These are phyloP conservation scores for Luffa acutangula DNA, from an alignment of 306 rosid species.

Conservation along the genomic window DNA sequence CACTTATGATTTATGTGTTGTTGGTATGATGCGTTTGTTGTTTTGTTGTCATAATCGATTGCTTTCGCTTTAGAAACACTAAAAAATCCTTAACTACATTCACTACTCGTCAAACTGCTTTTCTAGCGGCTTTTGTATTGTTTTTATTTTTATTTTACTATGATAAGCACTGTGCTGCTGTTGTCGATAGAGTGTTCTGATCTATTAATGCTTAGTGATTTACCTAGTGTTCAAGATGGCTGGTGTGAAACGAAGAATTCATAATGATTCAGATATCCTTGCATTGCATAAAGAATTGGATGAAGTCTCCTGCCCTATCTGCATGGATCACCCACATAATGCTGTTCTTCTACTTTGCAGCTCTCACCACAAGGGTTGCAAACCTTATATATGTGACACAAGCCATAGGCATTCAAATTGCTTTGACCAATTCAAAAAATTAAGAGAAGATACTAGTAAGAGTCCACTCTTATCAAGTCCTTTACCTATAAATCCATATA, in stretches of 20 bases:
- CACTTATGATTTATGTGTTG: neutral
- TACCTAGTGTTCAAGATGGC: constrained; percentile 90
- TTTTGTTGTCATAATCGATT: neutral
- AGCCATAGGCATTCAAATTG: constrained; percentile 98
- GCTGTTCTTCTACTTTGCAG: constrained; percentile 97
- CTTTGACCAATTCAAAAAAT: constrained; percentile 85
- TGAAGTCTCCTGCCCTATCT: constrained; percentile 93
- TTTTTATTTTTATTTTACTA: neutral
- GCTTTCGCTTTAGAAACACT: neutral
- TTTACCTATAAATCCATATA: constrained; percentile 43
- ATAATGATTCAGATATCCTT: constrained; percentile 79
- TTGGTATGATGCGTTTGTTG: neutral
- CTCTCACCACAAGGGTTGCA: constrained; percentile 97
- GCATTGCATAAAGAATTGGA: constrained; percentile 97
- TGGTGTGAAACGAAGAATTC: constrained; percentile 92
- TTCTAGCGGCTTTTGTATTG: neutral
- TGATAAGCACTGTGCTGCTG: constrained; percentile 8
- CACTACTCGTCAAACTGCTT: neutral
- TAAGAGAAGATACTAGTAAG: constrained; percentile 47
- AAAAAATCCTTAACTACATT: neutral
- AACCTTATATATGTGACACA: constrained; percentile 88
- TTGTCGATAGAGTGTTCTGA: constrained; percentile 38
- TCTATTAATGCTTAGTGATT: constrained; percentile 69
- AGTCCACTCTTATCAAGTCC: constrained; percentile 57
- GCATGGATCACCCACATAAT: constrained; percentile 99